phyloP scores from a whole-genome alignment of 306 rosid species.

The Erythrophleum fordii region DNA sequence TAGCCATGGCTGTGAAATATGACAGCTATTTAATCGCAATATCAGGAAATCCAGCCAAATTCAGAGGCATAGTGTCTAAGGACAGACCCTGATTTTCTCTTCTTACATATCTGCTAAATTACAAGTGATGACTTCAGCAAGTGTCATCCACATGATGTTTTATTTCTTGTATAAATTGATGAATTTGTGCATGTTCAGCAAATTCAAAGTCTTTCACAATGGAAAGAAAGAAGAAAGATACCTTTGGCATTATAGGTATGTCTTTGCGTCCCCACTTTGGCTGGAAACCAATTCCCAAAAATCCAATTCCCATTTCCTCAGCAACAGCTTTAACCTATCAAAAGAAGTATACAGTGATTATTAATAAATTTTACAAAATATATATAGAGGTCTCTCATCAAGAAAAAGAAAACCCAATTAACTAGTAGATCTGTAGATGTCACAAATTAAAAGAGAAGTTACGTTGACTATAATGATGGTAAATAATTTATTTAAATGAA shows the following conservation, averaged over 20 bases:
- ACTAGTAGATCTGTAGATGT: slow-evolving; percentile 19
- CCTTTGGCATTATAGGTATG: slow-evolving; percentile 99
- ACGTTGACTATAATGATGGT: slow-evolving; percentile 6
- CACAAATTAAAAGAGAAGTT: slow-evolving; percentile 3
- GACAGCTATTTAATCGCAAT: slow-evolving; percentile 15
- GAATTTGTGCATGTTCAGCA: slow-evolving; percentile 15
- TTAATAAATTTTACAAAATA: slow-evolving; percentile 21
- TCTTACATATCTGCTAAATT: not conserved
- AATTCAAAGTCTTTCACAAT: slow-evolving; percentile 26
- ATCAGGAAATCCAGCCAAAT: slow-evolving; percentile 23
- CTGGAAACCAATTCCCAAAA: slow-evolving; percentile 98
- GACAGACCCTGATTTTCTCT: not conserved
- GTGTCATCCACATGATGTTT: slow-evolving; percentile 13
- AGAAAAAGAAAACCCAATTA: slow-evolving; percentile 15
- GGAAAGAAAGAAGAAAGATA: slow-evolving; percentile 42
- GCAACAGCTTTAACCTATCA: slow-evolving; percentile 90
- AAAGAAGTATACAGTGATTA: slow-evolving; percentile 30
- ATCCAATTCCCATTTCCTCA: slow-evolving; percentile 99
- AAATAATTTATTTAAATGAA: slow-evolving; percentile 5
- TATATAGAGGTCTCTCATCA: slow-evolving; percentile 16
- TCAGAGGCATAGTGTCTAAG: not conserved
- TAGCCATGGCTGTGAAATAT: slow-evolving; percentile 19
- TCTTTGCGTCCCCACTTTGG: slow-evolving; percentile 91
- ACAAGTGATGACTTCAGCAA: not conserved
- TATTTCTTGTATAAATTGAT: not conserved